Conservation (phyloP, 371 early-diverging fungal species). For the Amoeboaphelidium occidentale region DNA sequence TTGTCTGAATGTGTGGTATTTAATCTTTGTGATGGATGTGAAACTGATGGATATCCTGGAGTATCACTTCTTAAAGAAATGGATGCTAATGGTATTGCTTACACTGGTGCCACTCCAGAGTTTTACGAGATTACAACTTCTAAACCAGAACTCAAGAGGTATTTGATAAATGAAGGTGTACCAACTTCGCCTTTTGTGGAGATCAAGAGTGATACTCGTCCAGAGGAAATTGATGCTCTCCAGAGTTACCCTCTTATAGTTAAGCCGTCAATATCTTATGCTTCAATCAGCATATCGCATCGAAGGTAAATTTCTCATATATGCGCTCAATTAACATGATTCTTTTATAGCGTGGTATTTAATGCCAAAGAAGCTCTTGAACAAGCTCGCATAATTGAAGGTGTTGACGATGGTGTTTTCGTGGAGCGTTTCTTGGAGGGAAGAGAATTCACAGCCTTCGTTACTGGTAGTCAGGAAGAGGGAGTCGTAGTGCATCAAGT, state of each 20-base stretch:
- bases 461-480: constrained; percentile 12
- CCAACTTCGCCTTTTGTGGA: constrained; percentile 10
- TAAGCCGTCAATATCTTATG: constrained; percentile 20
- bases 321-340: constrained; percentile 9
- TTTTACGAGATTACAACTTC: neutral
- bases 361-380: neutral
- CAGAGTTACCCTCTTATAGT: constrained; percentile 18
- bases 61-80: neutral
- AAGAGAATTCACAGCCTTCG: constrained; percentile 20
- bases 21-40: neutral
- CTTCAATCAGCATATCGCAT: constrained; percentile 15
- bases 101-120: neutral
- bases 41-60: neutral
- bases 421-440: constrained; percentile 19
- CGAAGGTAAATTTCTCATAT: constrained; percentile 11
- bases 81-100: neutral
- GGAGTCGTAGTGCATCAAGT: constrained; percentile 16
- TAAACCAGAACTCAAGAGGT: constrained; percentile 5
- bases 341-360: neutral
- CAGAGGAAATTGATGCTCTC: constrained; percentile 2
- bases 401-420: constrained; percentile 12
- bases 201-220: constrained; percentile 1
- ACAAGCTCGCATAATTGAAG: constrained; percentile 2
- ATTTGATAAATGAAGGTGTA: constrained; percentile 4
- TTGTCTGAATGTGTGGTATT: neutral